Evolutionary conservation across 305 asterid genomes (phyloP), one percentile per base, ranked within the genome.

Genomic region (Fraxinus albicans): DNA sequence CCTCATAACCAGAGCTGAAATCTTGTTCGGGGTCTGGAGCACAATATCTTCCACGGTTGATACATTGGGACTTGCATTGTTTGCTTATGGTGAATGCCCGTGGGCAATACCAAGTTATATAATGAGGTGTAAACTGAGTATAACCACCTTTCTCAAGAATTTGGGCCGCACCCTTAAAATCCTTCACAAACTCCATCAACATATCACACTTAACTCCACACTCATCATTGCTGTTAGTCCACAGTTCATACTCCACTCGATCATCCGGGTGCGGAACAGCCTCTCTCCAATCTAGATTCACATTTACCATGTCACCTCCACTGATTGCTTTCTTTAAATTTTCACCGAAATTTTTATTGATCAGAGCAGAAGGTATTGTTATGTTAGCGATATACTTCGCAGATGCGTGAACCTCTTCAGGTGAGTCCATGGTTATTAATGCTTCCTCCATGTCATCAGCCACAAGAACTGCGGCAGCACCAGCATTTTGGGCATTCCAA

Each of bases 11-110:
- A 21, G 88, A 13, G 90, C 93, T 95, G 81, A 96, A 96, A 89
- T 96, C 99, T 85, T 93, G 98, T 79, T 96, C 99, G 12, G 99
- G 99, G 83, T 96, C 99, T 7, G 99, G 98, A 79, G 99, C 98
- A 76, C 98, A 96, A 84, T 96, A 96, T 86, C 98, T 92, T 65
- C 98, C 98, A 80, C 88, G 95, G 88, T 96, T 96, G 79, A 96
- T 92, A 87, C 99, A 96, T 42, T 96, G 99, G 33, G 98, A 95
- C 88, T 91, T 95, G 91, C 99, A 96, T 83, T 96, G 98, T 80
- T 90, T 96, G 91, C 99, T 96, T 17, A 92, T 78, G 21, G 98
- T 94, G 85, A 95, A 96, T 4, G 98, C 99, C 86, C 88, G 95
- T 53, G 99, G 99, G 85, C 99, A 96, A 77, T 91, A 96, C 99